Evolutionary conservation across 176 grass and related monocot genomes (phyloP).

Genomic region (Phyllostachys edulis): DNA sequence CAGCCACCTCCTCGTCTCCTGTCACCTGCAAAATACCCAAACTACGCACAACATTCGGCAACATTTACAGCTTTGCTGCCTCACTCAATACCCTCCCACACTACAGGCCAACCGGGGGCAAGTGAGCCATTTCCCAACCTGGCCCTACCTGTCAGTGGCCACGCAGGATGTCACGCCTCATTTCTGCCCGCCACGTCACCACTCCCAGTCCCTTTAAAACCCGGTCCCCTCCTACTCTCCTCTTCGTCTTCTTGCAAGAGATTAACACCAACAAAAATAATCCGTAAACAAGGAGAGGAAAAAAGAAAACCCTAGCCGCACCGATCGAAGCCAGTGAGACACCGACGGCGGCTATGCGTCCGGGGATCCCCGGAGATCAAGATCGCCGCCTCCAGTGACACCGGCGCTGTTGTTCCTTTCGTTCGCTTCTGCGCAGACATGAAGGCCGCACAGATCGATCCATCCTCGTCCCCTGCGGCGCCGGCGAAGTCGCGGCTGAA

Average conservation of each 20-base stretch:
- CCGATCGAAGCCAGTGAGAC: conserved; percentile 19
- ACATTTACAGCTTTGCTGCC: background rate
- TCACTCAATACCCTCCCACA: no score
- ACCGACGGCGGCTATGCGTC: background rate
- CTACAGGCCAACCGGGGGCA: background rate
- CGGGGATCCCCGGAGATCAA: background rate
- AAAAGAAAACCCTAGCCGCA: conserved; percentile 13
- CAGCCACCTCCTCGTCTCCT: background rate
- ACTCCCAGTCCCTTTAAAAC: conserved; percentile 36
- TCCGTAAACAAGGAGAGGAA: background rate
- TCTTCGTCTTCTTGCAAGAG: conserved; percentile 11
- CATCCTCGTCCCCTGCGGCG: conserved; percentile 28
- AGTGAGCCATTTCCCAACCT: rapidly evolving
- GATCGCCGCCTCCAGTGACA: conserved; percentile 9
- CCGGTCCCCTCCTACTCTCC: background rate
- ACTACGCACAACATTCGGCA: rapidly evolving
- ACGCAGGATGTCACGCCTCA: conserved; percentile 15
- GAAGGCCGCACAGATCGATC: conserved; percentile 80
- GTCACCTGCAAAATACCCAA: conserved; percentile 23
- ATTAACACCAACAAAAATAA: conserved; percentile 5
- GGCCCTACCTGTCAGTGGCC: background rate
- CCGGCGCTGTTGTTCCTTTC: background rate
- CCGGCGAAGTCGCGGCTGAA: conserved; percentile 73
- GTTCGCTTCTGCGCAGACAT: conserved; percentile 28
- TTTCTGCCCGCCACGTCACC: conserved; percentile 26